phyloP scores from a whole-genome alignment of 306 rosid genomes.

The Malus orientalis region DNA sequence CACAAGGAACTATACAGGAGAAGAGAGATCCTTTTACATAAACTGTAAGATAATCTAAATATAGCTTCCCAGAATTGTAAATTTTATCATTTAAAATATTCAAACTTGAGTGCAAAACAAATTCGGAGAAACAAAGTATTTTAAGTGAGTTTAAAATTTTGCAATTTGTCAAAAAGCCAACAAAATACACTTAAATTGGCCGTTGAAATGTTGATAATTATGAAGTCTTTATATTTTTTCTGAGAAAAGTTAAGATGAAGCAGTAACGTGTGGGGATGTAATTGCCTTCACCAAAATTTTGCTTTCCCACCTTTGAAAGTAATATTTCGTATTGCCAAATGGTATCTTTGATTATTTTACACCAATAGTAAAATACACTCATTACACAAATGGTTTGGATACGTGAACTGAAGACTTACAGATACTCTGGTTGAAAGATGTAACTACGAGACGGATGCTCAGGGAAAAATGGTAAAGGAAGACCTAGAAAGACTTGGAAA shows the following conservation, averaged over 20 bases:
- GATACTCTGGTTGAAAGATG: too few relatives aligned
- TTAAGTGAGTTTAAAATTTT: not conserved
- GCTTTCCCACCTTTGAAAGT: not conserved
- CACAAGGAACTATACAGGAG: not conserved
- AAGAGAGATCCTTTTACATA: too few relatives aligned
- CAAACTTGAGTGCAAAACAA: too few relatives aligned
- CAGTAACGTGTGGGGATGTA: conserved; percentile 15
- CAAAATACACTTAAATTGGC: not conserved
- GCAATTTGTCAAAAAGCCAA: not conserved
- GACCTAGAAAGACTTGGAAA: too few relatives aligned
- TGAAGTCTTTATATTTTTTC: not conserved
- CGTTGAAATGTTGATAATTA: not conserved
- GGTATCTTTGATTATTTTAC: conserved; percentile 3
- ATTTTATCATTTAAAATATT: too few relatives aligned
- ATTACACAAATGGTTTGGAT: not conserved
- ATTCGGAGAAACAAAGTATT: too few relatives aligned
- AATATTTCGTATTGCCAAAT: conserved; percentile 2
- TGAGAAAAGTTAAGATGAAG: not conserved
- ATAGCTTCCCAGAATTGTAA: too few relatives aligned
- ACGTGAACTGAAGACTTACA: too few relatives aligned
- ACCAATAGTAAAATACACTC: not conserved
- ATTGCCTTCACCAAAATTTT: conserved; percentile 4
- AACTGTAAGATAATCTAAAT: too few relatives aligned
- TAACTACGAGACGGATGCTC: too few relatives aligned
- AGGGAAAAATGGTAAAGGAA: accelerated